phyloP scores from a whole-genome alignment of 2,329 filamentous ascomycete species.

The Exophiala dermatitidis region DNA sequence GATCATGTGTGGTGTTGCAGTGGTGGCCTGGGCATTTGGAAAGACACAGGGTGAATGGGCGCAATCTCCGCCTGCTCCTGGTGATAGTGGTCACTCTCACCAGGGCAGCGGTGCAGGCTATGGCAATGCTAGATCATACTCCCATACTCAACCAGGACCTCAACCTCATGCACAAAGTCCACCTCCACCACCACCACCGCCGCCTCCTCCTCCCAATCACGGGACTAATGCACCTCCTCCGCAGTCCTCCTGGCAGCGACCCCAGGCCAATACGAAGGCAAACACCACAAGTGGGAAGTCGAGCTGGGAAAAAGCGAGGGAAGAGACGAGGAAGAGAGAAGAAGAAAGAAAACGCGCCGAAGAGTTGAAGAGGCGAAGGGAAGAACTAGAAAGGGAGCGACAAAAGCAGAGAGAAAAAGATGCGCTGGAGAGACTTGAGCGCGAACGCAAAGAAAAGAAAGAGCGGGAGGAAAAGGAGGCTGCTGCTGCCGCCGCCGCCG shows the following conservation, averaged over 20 bases:
- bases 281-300: slow-evolving; percentile 23
- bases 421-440: slow-evolving; percentile 25
- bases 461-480: slow-evolving; percentile 33
- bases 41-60: slow-evolving; percentile 51
- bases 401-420: slow-evolving; percentile 27
- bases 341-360: slow-evolving; percentile 26
- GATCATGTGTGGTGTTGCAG: slow-evolving; percentile 63
- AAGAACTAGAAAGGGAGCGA: slow-evolving; percentile 25
- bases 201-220: slow-evolving; percentile 7
- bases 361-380: slow-evolving; percentile 24
- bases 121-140: slow-evolving; percentile 6
- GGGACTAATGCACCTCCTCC: slow-evolving; percentile 19
- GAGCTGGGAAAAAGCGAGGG: slow-evolving; percentile 28
- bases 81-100: slow-evolving; percentile 7
- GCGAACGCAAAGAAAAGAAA: slow-evolving; percentile 31
- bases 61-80: slow-evolving; percentile 1
- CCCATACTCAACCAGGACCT: slow-evolving; percentile 10
- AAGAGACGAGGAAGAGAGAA: slow-evolving; percentile 28
- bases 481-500: slow-evolving; percentile 29
- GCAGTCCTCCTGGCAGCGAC: slow-evolving; percentile 27
- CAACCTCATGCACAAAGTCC: slow-evolving; percentile 3
- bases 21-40: slow-evolving; percentile 71
- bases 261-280: slow-evolving; percentile 23
- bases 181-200: slow-evolving; percentile 10
- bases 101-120: slow-evolving; percentile 8